Evolutionary conservation across 345 rosid species (phyloP).

Genomic region (Boechera retrofracta): DNA sequence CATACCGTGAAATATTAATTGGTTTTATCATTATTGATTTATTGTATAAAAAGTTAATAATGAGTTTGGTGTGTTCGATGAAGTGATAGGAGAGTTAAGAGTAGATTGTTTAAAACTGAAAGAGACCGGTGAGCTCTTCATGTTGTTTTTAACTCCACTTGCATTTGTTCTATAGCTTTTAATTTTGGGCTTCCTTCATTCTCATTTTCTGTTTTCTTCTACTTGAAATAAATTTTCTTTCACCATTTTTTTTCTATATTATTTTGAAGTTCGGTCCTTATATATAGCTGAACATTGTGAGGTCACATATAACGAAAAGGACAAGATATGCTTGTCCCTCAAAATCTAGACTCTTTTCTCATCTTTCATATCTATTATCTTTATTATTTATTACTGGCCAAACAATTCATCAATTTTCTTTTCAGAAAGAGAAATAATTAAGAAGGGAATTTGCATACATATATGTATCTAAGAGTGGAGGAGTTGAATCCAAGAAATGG

Average conservation of each 20-base stretch:
- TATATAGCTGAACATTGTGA: slow-evolving; percentile 46
- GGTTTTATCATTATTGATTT: slow-evolving; percentile 14
- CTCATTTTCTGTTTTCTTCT: slow-evolving; percentile 43
- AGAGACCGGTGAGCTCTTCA: slow-evolving; percentile 47
- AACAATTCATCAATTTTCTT: slow-evolving; percentile 34
- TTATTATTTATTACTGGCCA: slow-evolving; percentile 41
- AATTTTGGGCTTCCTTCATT: slow-evolving; percentile 39
- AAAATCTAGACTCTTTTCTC: slow-evolving; percentile 45
- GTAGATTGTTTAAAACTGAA: slow-evolving; percentile 36
- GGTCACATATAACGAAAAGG: slow-evolving; percentile 47
- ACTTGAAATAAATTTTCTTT: slow-evolving; percentile 26
- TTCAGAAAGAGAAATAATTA: slow-evolving; percentile 10
- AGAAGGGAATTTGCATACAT: slow-evolving; percentile 15
- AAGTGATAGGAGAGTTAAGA: slow-evolving; percentile 36
- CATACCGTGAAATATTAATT: slow-evolving; percentile 5
- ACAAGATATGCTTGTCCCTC: slow-evolving; percentile 49
- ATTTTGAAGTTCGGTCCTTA: slow-evolving; percentile 40
- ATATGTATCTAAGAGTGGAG: slow-evolving; percentile 34
- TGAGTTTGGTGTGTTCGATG: slow-evolving; percentile 38
- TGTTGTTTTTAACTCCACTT: slow-evolving; percentile 49
- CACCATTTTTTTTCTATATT: slow-evolving; percentile 30
- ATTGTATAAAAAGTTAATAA: slow-evolving; percentile 3
- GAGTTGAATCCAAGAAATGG: slow-evolving; percentile 47
- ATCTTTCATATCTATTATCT: slow-evolving; percentile 40
- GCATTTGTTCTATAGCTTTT: slow-evolving; percentile 46